A percentile compares a stretch with the other conserved stretches of the same genome.
Evolutionary conservation across 768 basidiomycete species (phyloP).

Genomic region (Udeniomyces megalosporus): DNA sequence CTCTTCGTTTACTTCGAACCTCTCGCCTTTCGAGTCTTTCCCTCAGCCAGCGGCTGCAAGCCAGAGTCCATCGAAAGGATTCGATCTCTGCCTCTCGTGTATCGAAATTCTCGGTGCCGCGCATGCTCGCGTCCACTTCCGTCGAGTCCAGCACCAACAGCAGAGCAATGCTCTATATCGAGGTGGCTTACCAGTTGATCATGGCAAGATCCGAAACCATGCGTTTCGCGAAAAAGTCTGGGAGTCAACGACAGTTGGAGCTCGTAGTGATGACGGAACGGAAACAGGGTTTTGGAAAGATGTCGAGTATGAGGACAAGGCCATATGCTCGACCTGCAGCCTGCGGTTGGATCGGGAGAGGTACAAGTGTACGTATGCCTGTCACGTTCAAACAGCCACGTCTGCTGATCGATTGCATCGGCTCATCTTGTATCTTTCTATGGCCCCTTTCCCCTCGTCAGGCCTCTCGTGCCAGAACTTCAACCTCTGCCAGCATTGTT

Average conservation of each 20-base stretch:
- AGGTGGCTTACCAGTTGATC: not conserved
- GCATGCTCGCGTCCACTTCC: conserved; percentile 35
- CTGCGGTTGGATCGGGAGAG: conserved; percentile 45
- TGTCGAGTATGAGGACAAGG: conserved; percentile 64
- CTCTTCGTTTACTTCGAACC: not conserved
- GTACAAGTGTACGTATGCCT: conserved; percentile 48
- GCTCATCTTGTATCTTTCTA: not conserved
- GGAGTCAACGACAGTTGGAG: conserved; percentile 44
- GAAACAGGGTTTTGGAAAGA: no score
- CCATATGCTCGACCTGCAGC: conserved; percentile 67
- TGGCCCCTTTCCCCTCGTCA: conserved; percentile 1
- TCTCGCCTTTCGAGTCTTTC: not conserved
- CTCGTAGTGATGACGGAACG: conserved; percentile 34
- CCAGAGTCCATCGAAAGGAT: conserved; percentile 35
- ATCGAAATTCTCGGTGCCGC: conserved; percentile 59
- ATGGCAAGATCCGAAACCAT: conserved; percentile 32
- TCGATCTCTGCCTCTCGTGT: conserved; percentile 70
- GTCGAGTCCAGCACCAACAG: no score
- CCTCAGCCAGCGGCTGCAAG: no score
- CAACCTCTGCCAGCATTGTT: conserved; percentile 67
- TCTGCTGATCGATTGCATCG: not conserved
- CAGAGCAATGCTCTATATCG: no score
- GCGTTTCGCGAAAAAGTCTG: conserved; percentile 75
- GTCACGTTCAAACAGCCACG: no score
- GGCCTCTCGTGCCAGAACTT: conserved; percentile 56